phyloP scores from a whole-genome alignment of 2,329 filamentous ascomycete species.

The Fusarium xylarioides region DNA sequence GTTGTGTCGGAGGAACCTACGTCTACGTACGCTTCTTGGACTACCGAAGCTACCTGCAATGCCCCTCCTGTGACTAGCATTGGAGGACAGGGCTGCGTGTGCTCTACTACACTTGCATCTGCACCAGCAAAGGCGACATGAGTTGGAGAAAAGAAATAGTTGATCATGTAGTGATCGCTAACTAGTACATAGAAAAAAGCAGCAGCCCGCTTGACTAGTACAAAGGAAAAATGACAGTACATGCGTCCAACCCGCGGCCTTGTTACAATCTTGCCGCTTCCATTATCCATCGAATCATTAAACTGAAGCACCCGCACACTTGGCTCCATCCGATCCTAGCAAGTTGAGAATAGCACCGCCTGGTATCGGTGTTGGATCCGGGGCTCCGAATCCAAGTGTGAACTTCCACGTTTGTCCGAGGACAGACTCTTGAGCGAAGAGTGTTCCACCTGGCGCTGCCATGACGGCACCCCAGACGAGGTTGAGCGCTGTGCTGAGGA shows the following conservation, averaged over 20 bases:
- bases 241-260: slow-evolving; percentile 18
- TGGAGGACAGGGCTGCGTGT: slow-evolving; percentile 53
- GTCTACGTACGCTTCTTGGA: slow-evolving; percentile 47
- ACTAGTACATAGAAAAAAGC: slow-evolving; percentile 16
- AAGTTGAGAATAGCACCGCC: slow-evolving; percentile 12
- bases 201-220: slow-evolving; percentile 7
- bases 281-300: background rate
- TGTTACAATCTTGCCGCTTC: slow-evolving; percentile 29
- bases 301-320: slow-evolving; percentile 1
- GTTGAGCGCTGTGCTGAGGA: background rate
- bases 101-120: slow-evolving; percentile 40
- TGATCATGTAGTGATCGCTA: slow-evolving; percentile 10
- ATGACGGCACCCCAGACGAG: slow-evolving; percentile 9
- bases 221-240: slow-evolving; percentile 17
- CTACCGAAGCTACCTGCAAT: slow-evolving; percentile 54
- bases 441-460: background rate
- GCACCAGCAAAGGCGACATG: slow-evolving; percentile 26
- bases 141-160: slow-evolving; percentile 1
- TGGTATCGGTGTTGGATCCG: background rate
- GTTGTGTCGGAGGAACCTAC: slow-evolving; percentile 46
- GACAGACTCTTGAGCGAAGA: slow-evolving; percentile 14
- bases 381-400: background rate
- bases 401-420: slow-evolving; percentile 25
- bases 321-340: slow-evolving; percentile 23
- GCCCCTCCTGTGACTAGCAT: slow-evolving; percentile 57